phyloP scores from a whole-genome alignment of 345 rosid genomes.

The Excoecaria agallocha region DNA sequence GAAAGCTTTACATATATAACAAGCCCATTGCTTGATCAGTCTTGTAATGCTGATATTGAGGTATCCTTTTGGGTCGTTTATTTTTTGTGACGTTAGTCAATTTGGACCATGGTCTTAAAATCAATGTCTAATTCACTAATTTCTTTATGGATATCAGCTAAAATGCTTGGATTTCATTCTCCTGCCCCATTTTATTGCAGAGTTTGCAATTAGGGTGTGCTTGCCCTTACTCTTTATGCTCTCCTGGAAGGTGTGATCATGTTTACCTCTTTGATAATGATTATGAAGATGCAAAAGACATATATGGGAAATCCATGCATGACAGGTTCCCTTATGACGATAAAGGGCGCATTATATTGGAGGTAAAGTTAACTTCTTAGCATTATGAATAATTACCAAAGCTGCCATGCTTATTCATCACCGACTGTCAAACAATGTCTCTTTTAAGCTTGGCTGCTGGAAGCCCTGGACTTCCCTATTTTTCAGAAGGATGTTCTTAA shows the following conservation, averaged over 20 bases:
- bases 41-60: constrained; percentile 49
- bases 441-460: neutral
- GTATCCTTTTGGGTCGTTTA: constrained; percentile 37
- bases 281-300: constrained; percentile 91
- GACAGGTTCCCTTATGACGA: constrained; percentile 84
- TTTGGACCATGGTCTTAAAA: neutral
- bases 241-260: constrained; percentile 75
- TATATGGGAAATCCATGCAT: constrained; percentile 65
- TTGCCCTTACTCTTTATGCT: constrained; percentile 60
- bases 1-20: constrained; percentile 67
- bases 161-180: neutral
- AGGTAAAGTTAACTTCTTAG: constrained; percentile 48
- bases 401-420: neutral
- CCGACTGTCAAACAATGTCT: neutral
- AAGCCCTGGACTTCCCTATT: neutral
- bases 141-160: neutral
- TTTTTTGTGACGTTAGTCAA: neutral
- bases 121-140: neutral
- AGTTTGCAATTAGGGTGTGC: constrained; percentile 67
- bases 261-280: constrained; percentile 90
- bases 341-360: constrained; percentile 71
- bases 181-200: constrained; percentile 36
- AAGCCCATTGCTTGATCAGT: constrained; percentile 54
- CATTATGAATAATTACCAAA: neutral
- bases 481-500: neutral